Evolutionary conservation across 139 green algal species (phyloP), one percentile per base, ranked within the genome.

Genomic region (Eudorina sp.): DNA sequence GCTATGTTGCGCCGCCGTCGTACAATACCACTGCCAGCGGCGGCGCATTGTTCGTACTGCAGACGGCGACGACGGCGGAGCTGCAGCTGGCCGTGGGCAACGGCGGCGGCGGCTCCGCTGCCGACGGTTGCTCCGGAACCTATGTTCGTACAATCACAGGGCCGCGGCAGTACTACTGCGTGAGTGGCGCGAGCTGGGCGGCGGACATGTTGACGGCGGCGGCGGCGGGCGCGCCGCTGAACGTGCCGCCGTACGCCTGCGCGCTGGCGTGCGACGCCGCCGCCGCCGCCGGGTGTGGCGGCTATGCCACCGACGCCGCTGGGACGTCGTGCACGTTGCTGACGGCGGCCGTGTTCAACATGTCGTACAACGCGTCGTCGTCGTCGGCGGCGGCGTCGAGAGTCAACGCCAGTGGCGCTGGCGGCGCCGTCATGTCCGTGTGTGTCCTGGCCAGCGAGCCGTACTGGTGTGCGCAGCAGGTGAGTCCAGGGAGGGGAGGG

Each of bases 361-460:
- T n/a, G n/a, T n/a, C n/a, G n/a, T 76, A 45, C 68, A 76, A 51
- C 68, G 34, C 68, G 14, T 51, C 68, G n/a, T n/a, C n/a, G n/a
- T n/a, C n/a, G n/a, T n/a, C n/a, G n/a, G n/a, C n/a, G n/a, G n/a
- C n/a, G n/a, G n/a, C n/a, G n/a, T n/a, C n/a, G n/a, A n/a, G n/a
- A 14, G 58, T 68, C 58, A 68, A n/a, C 58, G 58, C 6, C 14
- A n/a, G 16, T 5, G 68, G 36, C 18, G 68, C 16, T 3, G 68
- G 36, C 68, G 16, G 36, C 51, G 51, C 51, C 51, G 51, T 16
- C 51, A 16, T 58, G 13, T 58, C 51, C 7, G 9, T 76, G 36
- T 76, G 68, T 36, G n/a, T 76, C 7, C 29, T 36, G 9, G 68
- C 68, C 8, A 48, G 34, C 36, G 68, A 76, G 36, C 36, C 68